phyloP scores from a whole-genome alignment of 345 rosid genomes.

The Bruguiera sexangula region DNA sequence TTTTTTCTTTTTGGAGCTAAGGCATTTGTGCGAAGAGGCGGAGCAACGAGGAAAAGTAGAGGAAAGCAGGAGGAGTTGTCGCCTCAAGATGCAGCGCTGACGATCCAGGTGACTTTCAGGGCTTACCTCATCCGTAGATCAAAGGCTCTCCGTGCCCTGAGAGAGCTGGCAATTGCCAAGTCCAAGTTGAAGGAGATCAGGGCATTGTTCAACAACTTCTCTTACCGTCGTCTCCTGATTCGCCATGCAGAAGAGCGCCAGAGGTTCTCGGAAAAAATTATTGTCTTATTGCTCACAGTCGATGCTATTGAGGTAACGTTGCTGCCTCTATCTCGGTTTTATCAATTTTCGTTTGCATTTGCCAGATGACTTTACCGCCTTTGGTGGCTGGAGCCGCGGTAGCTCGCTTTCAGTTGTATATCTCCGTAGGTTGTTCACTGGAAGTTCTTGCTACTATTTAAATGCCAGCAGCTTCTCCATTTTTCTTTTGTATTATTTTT shows the following conservation, averaged over 20 bases:
- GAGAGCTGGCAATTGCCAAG: slow-evolving; percentile 88
- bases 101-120: slow-evolving; percentile 76
- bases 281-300: slow-evolving; percentile 83
- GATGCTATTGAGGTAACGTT: slow-evolving; percentile 87
- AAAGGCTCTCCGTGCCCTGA: slow-evolving; percentile 76
- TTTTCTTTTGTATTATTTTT: too few relatives aligned
- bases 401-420: too few relatives aligned
- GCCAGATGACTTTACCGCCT: too few relatives aligned
- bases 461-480: too few relatives aligned
- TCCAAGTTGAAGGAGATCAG: slow-evolving; percentile 86
- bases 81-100: slow-evolving; percentile 67
- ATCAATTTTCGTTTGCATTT: too few relatives aligned
- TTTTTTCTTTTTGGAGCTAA: slow-evolving; percentile 7
- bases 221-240: slow-evolving; percentile 62
- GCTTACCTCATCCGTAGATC: slow-evolving; percentile 80
- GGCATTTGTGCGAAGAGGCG: slow-evolving; percentile 78
- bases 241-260: slow-evolving; percentile 83
- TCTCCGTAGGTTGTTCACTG: too few relatives aligned
- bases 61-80: slow-evolving; percentile 80
- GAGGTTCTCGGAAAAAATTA: slow-evolving; percentile 75
- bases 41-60: slow-evolving; percentile 41
- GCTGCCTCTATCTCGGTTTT: background rate
- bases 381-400: too few relatives aligned
- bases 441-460: too few relatives aligned
- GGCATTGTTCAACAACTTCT: slow-evolving; percentile 67